A percentile compares a stretch with the other conserved stretches of the same genome.
Conservation (phyloP, 2,329 filamentous ascomycete genomes). For the Tetracladium maxilliforme region DNA sequence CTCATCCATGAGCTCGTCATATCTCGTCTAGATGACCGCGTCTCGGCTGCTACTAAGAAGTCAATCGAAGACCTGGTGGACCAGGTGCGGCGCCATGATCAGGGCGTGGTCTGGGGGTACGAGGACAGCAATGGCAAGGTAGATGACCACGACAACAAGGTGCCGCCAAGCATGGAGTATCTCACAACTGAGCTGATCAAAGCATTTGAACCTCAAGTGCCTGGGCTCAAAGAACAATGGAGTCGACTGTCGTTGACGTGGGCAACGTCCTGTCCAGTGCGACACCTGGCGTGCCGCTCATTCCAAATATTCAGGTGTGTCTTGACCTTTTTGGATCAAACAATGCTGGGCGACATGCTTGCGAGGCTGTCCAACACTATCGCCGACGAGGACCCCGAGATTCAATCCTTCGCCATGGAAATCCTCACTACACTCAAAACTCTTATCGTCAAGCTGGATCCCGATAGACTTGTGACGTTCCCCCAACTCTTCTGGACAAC, state of each 20-base stretch:
- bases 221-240: slow-evolving; percentile 82
- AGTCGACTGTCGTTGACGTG: slow-evolving; percentile 79
- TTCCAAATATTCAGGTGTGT: slow-evolving; percentile 97
- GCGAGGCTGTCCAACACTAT: slow-evolving; percentile 92
- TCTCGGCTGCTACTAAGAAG: slow-evolving; percentile 45
- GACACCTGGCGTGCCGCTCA: slow-evolving; percentile 88
- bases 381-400: slow-evolving; percentile 84
- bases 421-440: slow-evolving; percentile 89
- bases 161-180: slow-evolving; percentile 76
- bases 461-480: slow-evolving; percentile 70
- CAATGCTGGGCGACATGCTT: slow-evolving; percentile 95
- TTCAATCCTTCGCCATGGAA: slow-evolving; percentile 95
- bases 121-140: slow-evolving; percentile 78
- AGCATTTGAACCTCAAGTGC: slow-evolving; percentile 74
- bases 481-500: slow-evolving; percentile 97
- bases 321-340: slow-evolving; percentile 74
- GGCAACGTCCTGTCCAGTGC: slow-evolving; percentile 92
- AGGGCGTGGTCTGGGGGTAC: slow-evolving; percentile 82
- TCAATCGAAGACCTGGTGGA: slow-evolving; percentile 82
- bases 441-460: slow-evolving; percentile 72
- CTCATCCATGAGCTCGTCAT: slow-evolving; percentile 93
- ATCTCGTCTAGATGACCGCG: slow-evolving; percentile 53
- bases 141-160: slow-evolving; percentile 60
- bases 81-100: slow-evolving; percentile 68
- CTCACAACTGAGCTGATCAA: slow-evolving; percentile 70